These are phyloP conservation scores for Murraya koenigii DNA, from an alignment of 345 rosid genomes.

Conservation along the genomic window DNA sequence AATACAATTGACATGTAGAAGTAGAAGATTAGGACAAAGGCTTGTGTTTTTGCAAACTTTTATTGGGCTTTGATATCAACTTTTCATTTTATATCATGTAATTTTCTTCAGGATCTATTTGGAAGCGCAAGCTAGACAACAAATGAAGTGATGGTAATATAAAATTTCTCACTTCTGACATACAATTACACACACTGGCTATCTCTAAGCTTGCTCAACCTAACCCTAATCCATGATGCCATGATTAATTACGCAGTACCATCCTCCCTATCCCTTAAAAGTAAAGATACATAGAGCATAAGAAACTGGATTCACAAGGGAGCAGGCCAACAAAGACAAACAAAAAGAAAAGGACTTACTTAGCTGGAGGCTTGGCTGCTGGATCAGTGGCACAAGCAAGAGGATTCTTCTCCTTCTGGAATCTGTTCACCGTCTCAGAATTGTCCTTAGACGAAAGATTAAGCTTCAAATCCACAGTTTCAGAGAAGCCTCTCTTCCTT, in stretches of 20 bases:
- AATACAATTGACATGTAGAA: too few relatives aligned
- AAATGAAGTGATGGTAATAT: neutral
- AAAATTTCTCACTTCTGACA: neutral
- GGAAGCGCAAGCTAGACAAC: neutral
- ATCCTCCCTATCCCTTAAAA: too few relatives aligned
- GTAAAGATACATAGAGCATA: too few relatives aligned
- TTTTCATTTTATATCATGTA: neutral
- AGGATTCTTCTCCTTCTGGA: conserved; percentile 31
- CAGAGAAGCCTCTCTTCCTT: conserved; percentile 71
- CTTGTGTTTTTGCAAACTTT: neutral
- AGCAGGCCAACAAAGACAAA: too few relatives aligned
- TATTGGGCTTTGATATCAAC: neutral
- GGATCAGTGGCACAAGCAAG: conserved; percentile 45
- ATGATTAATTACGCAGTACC: neutral
- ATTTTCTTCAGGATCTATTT: conserved; percentile 4
- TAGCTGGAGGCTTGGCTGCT: conserved; percentile 68
- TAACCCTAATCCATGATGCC: neutral
- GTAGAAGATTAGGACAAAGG: neutral
- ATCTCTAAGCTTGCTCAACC: neutral
- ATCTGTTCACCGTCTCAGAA: conserved; percentile 6
- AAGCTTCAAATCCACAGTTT: conserved; percentile 77
- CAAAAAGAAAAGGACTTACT: conserved; percentile 33
- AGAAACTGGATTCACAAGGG: neutral
- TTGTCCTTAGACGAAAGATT: conserved; percentile 44
- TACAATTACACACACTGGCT: neutral